Base-by-base conservation (phyloP, 2,329 filamentous ascomycete genomes). In the Sporothrix brunneoviolacea region DNA sequence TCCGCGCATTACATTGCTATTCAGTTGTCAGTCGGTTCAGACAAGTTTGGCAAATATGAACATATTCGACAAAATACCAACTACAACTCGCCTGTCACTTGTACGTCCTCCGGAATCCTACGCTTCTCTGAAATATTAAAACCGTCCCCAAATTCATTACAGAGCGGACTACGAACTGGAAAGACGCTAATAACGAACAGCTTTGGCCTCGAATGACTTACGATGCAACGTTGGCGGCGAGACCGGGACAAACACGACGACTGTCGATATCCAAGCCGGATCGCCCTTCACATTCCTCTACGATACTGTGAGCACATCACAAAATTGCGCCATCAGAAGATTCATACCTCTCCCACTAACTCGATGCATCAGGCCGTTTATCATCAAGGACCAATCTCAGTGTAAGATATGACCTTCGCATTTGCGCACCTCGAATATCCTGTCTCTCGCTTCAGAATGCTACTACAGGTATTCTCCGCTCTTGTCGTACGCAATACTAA, bases 61-160 rank as follows among this genome's bases (percentile, higher is more conserved):
- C 65, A 70, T 55, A 67, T 75, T 58, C 66, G 72, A 42, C 62
- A 68, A 54, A 74, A 74, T 63, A 68, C 62, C 51, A 76, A 74
- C 68, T 64, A 68, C 57, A 74, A 75, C 65, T 72, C 69, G 7
- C 72, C 71, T 6, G 70, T 74, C 16, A 73, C 69, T 13, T 64
- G 24, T 28, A 28, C 10, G 24, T 28, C 6, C 24, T 28, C 24
- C 10, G 24, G 4, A 12, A 6, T 22, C 8, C 12, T n/a, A 13
- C 38, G 16, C 12, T 10, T 38, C 36, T 33, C 3, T 15, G 4
- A n/a, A 64, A 62, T n/a, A 5, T 10, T 28, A 5, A 6, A 10
- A 10, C 24, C 24, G 24, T 28, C 24, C 24, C 24, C n/a, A n/a
- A n/a, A n/a, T n/a, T n/a, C n/a, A n/a, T n/a, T n/a, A n/a, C n/a